Percentiles rank a stretch among this genome's conserved stretches.
phyloP scores from a whole-genome alignment of 441 rosid species.

The Populus tomentosa region DNA sequence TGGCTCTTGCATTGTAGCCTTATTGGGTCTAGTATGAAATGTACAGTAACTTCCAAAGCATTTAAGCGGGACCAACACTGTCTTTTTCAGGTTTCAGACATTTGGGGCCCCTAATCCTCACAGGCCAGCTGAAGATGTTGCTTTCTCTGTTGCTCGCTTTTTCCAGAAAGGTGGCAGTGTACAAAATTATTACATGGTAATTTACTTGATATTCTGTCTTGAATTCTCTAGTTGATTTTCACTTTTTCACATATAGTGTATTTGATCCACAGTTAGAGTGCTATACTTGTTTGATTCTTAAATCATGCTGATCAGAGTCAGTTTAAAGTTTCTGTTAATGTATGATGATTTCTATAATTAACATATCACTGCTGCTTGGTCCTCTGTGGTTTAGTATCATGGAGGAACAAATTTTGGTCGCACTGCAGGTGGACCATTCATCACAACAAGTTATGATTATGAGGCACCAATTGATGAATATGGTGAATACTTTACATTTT shows the following conservation, averaged over 20 bases:
- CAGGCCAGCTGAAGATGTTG: constrained; percentile 87
- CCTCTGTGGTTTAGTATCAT: constrained; percentile 57
- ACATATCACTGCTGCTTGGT: neutral
- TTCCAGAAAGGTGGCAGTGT: constrained; percentile 87
- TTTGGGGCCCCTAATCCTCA: constrained; percentile 92
- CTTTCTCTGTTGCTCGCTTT: constrained; percentile 90
- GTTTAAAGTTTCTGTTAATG: neutral
- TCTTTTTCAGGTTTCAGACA: constrained; percentile 67
- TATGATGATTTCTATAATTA: neutral
- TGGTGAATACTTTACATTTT: constrained; percentile 44
- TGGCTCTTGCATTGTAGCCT: neutral
- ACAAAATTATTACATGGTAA: constrained; percentile 93
- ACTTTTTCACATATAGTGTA: neutral
- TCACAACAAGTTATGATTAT: constrained; percentile 95
- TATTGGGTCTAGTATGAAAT: neutral
- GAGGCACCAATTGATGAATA: constrained; percentile 99
- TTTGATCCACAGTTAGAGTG: neutral
- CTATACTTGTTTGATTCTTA: neutral
- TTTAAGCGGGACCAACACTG: neutral
- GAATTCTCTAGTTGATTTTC: neutral
- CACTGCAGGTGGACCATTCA: constrained; percentile 93
- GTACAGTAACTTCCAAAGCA: neutral
- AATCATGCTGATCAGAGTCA: neutral
- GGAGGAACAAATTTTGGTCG: constrained; percentile 98
- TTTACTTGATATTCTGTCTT: constrained; percentile 15